phyloP scores from a whole-genome alignment of 345 rosid species.

The Barbarea vulgaris region DNA sequence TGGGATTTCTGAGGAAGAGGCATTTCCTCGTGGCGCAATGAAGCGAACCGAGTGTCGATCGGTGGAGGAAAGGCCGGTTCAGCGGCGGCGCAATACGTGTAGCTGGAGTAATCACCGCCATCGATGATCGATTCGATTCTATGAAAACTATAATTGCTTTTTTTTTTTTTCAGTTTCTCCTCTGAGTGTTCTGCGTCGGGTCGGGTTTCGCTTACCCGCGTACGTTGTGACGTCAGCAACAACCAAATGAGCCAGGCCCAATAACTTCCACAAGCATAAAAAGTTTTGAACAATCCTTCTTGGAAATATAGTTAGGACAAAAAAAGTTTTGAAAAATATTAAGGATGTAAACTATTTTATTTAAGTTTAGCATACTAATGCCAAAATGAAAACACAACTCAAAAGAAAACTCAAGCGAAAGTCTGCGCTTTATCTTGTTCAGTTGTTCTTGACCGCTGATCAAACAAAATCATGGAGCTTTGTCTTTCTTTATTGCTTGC shows the following conservation, averaged over 20 bases:
- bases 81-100: constrained; percentile 44
- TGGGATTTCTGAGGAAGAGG: constrained; percentile 34
- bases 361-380: too few species aligned
- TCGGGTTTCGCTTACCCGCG: constrained; percentile 8
- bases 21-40: constrained; percentile 32
- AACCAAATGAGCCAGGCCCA: constrained; percentile 21
- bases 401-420: too few species aligned
- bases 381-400: too few species aligned
- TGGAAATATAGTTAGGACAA: background rate
- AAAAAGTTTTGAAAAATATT: background rate
- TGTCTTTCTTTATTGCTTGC: too few species aligned
- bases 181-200: constrained; percentile 12
- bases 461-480: too few species aligned
- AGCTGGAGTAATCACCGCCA: constrained; percentile 52
- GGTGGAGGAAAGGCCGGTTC: constrained; percentile 35
- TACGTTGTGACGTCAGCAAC: constrained; percentile 3
- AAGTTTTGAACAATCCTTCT: background rate
- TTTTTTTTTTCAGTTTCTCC: background rate
- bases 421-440: too few species aligned
- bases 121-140: constrained; percentile 27
- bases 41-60: constrained; percentile 40
- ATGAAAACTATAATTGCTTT: background rate
- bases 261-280: background rate
- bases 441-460: too few species aligned
- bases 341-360: too few species aligned